Base-by-base conservation (phyloP, 331 rosid genomes). In the Cydonia oblonga region DNA sequence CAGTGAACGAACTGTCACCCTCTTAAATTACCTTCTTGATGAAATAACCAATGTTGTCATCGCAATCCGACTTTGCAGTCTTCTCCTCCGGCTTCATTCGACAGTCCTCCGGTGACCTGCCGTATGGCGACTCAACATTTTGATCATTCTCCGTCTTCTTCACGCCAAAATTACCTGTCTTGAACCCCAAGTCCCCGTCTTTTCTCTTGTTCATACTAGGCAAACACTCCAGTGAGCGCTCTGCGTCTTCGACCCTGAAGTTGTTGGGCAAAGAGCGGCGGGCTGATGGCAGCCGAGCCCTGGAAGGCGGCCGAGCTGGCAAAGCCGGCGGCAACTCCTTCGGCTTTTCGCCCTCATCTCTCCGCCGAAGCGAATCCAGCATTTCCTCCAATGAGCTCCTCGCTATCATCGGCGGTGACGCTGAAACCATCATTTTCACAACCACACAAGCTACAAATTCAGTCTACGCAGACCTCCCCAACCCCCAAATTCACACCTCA, bases 301-400 rank as follows among this genome's bases (percentile, higher is more conserved):
- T 86, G 19, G 96, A 90, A 38, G 80, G 75, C 2, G 99, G 99
- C 73, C 99, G 84, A 24, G 96, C 69, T 38, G 99, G 99, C 88
- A 95, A 90, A 78, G 93, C 99, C 65, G 99, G 99, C 3, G 99
- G 99, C 77, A 81, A 65, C 84, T 90, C 96, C 85, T 82, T 90
- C 0, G 96, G 96, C 85, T 75, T 88, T 76, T 88, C 96, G 23
- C 74, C 87, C 68, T 83, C 96, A 53, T 88, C 97, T 60, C 82
- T 86, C 74, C 85, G 86, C 69, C 93, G 91, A 54, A 95, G 96
- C 25, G 97, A 88, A 59, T 91, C 99, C 46, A 95, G 86, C 99
- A 95, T 95, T 83, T 90, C 97, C 78, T 95, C 99, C 30, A 95
- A 80, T 52, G 99, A 95, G 80, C 99, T 95, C 81, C 93, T 88